Evolutionary conservation across 192 early-diverging fungal species (phyloP).

Genomic region (Lobosporangium transversale): DNA sequence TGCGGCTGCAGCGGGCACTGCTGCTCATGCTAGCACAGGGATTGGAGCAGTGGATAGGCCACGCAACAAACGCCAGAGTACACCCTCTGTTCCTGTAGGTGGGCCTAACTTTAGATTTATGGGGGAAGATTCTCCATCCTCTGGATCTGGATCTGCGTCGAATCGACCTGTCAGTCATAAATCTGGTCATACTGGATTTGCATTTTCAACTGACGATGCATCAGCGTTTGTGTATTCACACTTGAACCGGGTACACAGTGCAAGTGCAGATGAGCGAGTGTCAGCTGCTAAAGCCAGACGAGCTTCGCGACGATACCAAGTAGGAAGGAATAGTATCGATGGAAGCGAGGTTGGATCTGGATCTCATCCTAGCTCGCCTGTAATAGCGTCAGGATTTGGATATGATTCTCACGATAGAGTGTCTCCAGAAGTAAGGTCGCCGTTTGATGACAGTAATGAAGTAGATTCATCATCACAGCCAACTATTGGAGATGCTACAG

Average conservation of each 20-base stretch:
- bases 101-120: slow-evolving; percentile 49
- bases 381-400: neutral
- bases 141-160: slow-evolving; percentile 11
- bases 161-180: neutral
- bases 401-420: neutral
- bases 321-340: slow-evolving; percentile 40
- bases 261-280: slow-evolving; percentile 32
- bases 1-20: slow-evolving; percentile 16
- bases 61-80: slow-evolving; percentile 41
- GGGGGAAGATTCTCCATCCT: slow-evolving; percentile 28
- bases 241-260: slow-evolving; percentile 40
- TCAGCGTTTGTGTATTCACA: slow-evolving; percentile 52
- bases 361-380: neutral
- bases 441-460: neutral
- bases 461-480: slow-evolving; percentile 1
- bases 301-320: slow-evolving; percentile 31
- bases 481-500: slow-evolving; percentile 29
- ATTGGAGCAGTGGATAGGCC: slow-evolving; percentile 1
- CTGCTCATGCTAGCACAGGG: neutral
- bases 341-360: slow-evolving; percentile 45
- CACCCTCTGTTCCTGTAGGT: slow-evolving; percentile 43
- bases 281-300: slow-evolving; percentile 16
- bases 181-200: slow-evolving; percentile 41
- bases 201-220: slow-evolving; percentile 49
- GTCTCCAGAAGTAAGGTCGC: neutral